Evolutionary conservation across 306 rosid genomes (phyloP), one percentile per base, ranked within the genome.

Genomic region (Begonia loranthoides): DNA sequence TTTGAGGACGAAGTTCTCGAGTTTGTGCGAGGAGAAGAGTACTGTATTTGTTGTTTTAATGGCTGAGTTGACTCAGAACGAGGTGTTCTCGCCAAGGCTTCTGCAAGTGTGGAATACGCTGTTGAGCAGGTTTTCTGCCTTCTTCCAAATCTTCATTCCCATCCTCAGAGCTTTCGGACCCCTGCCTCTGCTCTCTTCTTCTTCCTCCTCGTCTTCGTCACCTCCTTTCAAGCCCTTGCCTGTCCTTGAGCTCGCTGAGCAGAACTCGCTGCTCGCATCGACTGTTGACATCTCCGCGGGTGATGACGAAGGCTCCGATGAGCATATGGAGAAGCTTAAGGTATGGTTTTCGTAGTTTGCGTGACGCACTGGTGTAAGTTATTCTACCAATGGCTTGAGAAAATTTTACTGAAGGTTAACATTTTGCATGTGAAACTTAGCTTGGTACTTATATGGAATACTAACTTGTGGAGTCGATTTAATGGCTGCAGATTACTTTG

Each of bases 31-130:
- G 22, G 22, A 19, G 22, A 19, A 19, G 22, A 19, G 3, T 19
- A 1, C 22, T 19, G 22, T 19, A 19, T 19, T 19, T 28, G 36
- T 45, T 45, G 21, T 45, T 40, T 21, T 59, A 3, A 85, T 87
- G 94, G 86, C 92, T 47, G 96, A 90, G 94, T 87, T 90, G 93
- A 76, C 84, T 77, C 94, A 76, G 82, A 46, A 75, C 28, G 95
- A 90, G 80, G 87, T 70, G 61, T 61, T 74, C 84, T 73, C 78
- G 33, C 78, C 78, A 5, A 61, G 79, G 54, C 74, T 84, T 52
- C 77, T 70, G 60, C 94, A 83, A 66, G 76, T 73, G 13, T 86
- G 92, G 99, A 77, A 78, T 63, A 72, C 94, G 11, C 56, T 90
- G 38, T 50, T 83, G 63, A 83, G 85, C 66, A 83, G 99, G 96